These are phyloP conservation scores for Xylariaceae sp. DNA, from an alignment of 2,329 filamentous ascomycete species.

Conservation along the genomic window DNA sequence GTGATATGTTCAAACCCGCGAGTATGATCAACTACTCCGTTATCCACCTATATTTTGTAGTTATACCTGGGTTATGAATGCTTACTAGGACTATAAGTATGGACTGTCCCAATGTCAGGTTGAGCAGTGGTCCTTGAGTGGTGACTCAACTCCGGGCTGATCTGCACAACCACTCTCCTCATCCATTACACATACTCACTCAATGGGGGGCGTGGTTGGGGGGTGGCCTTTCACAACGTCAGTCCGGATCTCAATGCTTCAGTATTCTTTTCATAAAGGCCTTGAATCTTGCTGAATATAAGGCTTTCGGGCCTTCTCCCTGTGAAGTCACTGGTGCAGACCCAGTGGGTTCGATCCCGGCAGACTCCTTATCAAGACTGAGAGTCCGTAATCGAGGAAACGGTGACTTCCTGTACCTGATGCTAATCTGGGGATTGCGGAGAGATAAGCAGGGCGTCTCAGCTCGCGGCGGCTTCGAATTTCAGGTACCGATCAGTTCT, in stretches of 20 bases:
- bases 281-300: background rate
- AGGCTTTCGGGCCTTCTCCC: background rate
- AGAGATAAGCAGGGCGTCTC: no score
- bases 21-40: background rate
- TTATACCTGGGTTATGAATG: background rate
- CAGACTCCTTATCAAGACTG: slow-evolving; percentile 3
- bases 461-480: no score
- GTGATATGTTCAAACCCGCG: background rate
- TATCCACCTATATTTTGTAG: background rate
- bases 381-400: slow-evolving; percentile 8
- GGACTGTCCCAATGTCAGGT: background rate
- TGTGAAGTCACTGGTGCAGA: background rate
- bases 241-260: background rate
- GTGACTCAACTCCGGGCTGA: background rate
- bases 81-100: background rate
- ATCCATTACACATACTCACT: background rate
- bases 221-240: background rate
- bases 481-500: slow-evolving; percentile 3
- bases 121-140: background rate
- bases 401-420: slow-evolving; percentile 5
- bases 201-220: background rate
- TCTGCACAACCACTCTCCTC: background rate
- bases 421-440: slow-evolving; percentile 5
- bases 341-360: background rate
- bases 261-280: background rate